phyloP scores from a whole-genome alignment of 495 filamentous ascomycete genomes.

The Penicillium maclennaniae region DNA sequence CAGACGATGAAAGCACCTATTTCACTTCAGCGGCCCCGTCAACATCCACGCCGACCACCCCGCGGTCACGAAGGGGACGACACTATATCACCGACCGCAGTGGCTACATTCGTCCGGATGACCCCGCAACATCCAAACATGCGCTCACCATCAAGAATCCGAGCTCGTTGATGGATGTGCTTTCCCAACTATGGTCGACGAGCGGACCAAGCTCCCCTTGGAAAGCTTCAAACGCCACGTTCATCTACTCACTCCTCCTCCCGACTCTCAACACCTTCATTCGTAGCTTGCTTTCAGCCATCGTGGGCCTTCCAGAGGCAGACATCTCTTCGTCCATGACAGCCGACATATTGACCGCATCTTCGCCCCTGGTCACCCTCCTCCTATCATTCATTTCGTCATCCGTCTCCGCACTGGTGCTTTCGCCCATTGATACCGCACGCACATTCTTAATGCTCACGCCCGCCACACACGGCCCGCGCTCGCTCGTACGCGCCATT shows the following conservation, averaged over 20 bases:
- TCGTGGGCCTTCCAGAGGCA: slow-evolving; percentile 79
- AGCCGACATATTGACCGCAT: slow-evolving; percentile 62
- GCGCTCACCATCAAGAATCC: slow-evolving; percentile 64
- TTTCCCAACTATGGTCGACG: slow-evolving; percentile 81
- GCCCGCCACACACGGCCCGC: slow-evolving; percentile 64
- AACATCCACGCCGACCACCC: slow-evolving; percentile 52
- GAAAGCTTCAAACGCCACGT: slow-evolving; percentile 91
- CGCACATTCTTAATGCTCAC: slow-evolving; percentile 85
- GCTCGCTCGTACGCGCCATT: slow-evolving; percentile 70
- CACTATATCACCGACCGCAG: slow-evolving; percentile 49
- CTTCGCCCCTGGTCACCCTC: slow-evolving; percentile 69
- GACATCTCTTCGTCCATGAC: slow-evolving; percentile 53
- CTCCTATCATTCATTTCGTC: slow-evolving; percentile 79
- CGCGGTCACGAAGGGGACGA: slow-evolving; percentile 40
- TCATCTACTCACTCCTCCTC: slow-evolving; percentile 79
- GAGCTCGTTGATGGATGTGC: slow-evolving; percentile 71
- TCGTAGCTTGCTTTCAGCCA: slow-evolving; percentile 73
- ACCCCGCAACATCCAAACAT: slow-evolving; percentile 45
- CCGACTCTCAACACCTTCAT: slow-evolving; percentile 85
- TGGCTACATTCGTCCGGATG: slow-evolving; percentile 44
- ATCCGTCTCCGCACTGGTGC: slow-evolving; percentile 69
- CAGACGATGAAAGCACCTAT: slow-evolving; percentile 81
- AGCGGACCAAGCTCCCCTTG: slow-evolving; percentile 89
- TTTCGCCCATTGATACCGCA: slow-evolving; percentile 84
- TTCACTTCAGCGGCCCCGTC: slow-evolving; percentile 72